These are phyloP conservation scores for Arthroderma sp. DNA, from an alignment of 2,329 filamentous ascomycete genomes.

Conservation along the genomic window DNA sequence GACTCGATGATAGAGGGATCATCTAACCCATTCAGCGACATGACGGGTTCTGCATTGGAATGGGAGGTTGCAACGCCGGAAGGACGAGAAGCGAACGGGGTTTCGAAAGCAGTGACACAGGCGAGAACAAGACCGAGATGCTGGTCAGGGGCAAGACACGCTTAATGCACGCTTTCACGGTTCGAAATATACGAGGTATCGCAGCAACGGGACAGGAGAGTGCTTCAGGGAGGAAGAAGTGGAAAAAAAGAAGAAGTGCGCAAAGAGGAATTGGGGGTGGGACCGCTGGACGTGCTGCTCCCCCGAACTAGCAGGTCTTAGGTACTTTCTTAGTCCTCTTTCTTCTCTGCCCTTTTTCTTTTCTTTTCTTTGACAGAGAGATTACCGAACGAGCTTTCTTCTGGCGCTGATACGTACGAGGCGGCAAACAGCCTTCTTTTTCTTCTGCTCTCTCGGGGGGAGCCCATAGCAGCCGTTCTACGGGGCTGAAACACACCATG, in stretches of 20 bases:
- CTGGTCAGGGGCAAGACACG: background rate
- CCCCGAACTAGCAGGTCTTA: background rate
- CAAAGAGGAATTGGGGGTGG: background rate
- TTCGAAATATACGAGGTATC: background rate
- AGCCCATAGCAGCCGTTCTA: no score
- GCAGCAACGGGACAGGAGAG: background rate
- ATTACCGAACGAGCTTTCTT: no score
- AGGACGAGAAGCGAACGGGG: background rate
- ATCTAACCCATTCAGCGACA: constrained; percentile 96
- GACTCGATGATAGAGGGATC: constrained; percentile 68
- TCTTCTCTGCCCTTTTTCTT: background rate
- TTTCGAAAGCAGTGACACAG: background rate
- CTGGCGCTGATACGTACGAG: no score
- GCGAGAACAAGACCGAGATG: background rate
- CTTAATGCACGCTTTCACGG: background rate
- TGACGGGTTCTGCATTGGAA: constrained; percentile 31
- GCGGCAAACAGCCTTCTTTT: background rate
- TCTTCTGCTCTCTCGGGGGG: background rate
- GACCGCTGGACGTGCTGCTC: background rate
- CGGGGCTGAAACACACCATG: background rate
- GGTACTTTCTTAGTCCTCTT: background rate
- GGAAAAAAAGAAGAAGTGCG: background rate
- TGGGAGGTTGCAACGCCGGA: background rate
- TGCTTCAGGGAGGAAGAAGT: background rate
- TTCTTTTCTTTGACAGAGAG: background rate